Conservation (phyloP, 257 asterid species). For the Ajuga chamaepitys region DNA sequence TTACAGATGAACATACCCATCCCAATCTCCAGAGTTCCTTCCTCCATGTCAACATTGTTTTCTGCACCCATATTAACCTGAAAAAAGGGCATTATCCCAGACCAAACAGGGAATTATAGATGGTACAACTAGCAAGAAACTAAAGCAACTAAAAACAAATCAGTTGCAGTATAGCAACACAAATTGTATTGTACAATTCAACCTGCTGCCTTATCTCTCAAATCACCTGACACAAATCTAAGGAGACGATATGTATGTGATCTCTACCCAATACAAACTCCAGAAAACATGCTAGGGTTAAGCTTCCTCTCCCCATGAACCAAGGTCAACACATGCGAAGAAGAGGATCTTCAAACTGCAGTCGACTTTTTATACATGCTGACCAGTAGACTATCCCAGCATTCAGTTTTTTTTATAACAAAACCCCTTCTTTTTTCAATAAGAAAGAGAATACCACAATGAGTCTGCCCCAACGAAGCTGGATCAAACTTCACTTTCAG, state of each 20-base stretch:
- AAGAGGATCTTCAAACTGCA: constrained; percentile 6
- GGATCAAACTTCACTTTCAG: constrained; percentile 3
- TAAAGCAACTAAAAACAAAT: not conserved
- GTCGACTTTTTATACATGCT: not conserved
- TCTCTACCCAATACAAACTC: not conserved
- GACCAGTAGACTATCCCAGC: not conserved
- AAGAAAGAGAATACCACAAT: not conserved
- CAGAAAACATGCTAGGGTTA: not conserved
- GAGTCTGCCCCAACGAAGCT: not conserved
- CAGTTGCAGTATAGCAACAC: constrained; percentile 1
- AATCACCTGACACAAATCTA: not conserved
- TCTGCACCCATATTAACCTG: constrained; percentile 58
- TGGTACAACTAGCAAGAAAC: not conserved
- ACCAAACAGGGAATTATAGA: constrained; percentile 1
- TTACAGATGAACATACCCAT: constrained; percentile 54
- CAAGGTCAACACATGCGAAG: not conserved
- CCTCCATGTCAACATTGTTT: constrained; percentile 57
- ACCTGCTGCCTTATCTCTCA: constrained; percentile 1
- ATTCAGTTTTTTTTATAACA: not conserved
- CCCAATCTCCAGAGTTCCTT: constrained; percentile 88
- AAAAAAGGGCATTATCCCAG: constrained; percentile 2
- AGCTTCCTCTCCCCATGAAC: not conserved
- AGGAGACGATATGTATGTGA: not conserved
- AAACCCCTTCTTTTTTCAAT: not conserved
- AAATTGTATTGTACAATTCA: not conserved